phyloP scores from a whole-genome alignment of 352 stramenopile genomes.

The Globisporangium nagaii region DNA sequence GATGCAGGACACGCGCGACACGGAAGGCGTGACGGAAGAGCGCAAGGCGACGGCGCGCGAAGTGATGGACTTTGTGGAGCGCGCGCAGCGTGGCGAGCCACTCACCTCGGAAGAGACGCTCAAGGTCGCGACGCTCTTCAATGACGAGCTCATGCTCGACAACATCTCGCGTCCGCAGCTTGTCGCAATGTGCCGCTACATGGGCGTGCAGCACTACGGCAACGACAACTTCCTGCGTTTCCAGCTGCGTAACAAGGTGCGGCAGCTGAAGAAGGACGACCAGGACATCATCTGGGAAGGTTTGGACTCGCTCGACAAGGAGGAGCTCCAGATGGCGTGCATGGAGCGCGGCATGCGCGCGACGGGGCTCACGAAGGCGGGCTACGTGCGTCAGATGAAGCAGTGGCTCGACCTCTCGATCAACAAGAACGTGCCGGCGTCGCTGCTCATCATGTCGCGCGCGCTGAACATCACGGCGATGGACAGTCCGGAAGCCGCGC shows the following conservation, averaged over 20 bases:
- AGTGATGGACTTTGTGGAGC: constrained; percentile 82
- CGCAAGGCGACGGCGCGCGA: constrained; percentile 72
- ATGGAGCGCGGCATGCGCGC: constrained; percentile 97
- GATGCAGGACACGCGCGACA: constrained; percentile 78
- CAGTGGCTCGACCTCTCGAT: constrained; percentile 98
- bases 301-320: constrained; percentile 96
- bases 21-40: constrained; percentile 73
- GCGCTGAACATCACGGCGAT: constrained; percentile 93
- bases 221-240: constrained; percentile 96
- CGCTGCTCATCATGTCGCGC: constrained; percentile 97
- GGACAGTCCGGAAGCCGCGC: constrained; percentile 78
- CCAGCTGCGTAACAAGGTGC: constrained; percentile 91
- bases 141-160: constrained; percentile 98
- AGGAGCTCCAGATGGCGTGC: constrained; percentile 96
- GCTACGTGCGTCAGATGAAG: constrained; percentile 93
- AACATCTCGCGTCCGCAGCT: constrained; percentile 97
- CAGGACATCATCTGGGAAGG: constrained; percentile 99
- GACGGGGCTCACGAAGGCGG: constrained; percentile 94
- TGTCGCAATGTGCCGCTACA: constrained; percentile 96
- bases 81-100: constrained; percentile 69
- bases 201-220: constrained; percentile 95
- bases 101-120: constrained; percentile 77
- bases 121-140: constrained; percentile 92
- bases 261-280: constrained; percentile 96
- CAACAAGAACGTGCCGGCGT: constrained; percentile 98